Conservation (phyloP, 2,329 filamentous ascomycete genomes). For the Aureobasidium namibiae region DNA sequence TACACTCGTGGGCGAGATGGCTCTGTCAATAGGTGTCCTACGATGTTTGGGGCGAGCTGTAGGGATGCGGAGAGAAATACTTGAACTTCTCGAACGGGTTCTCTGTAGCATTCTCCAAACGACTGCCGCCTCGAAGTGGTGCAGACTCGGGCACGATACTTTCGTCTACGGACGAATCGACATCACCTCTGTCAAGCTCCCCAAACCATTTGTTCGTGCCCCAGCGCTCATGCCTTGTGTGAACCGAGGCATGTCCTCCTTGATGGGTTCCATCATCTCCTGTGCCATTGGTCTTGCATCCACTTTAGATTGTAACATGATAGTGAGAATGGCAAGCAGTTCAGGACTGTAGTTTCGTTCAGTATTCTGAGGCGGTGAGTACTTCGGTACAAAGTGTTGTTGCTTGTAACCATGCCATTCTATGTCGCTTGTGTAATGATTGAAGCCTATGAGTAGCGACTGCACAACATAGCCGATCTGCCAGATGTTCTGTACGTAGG, state of each 20-base stretch:
- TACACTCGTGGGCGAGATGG: background rate
- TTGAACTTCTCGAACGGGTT: background rate
- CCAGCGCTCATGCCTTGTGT: background rate
- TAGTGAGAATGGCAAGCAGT: background rate
- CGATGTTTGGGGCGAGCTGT: background rate
- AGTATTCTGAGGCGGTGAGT: background rate
- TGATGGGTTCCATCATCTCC: background rate
- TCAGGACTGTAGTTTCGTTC: background rate
- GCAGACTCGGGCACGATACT: background rate
- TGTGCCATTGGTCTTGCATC: background rate
- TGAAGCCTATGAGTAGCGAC: background rate
- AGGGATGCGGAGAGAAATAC: background rate
- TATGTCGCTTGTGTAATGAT: background rate
- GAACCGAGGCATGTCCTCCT: background rate
- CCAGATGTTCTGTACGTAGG: background rate
- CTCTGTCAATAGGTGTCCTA: background rate
- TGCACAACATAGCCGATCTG: background rate
- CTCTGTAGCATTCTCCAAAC: background rate
- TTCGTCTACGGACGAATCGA: background rate
- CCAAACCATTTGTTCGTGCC: background rate
- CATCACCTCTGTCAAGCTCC: background rate
- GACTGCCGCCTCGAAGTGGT: background rate
- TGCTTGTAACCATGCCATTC: background rate
- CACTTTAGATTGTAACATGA: background rate
- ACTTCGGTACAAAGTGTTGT: background rate